Conservation (phyloP, 2,329 filamentous ascomycete genomes). For the Hypoxylon sp. region DNA sequence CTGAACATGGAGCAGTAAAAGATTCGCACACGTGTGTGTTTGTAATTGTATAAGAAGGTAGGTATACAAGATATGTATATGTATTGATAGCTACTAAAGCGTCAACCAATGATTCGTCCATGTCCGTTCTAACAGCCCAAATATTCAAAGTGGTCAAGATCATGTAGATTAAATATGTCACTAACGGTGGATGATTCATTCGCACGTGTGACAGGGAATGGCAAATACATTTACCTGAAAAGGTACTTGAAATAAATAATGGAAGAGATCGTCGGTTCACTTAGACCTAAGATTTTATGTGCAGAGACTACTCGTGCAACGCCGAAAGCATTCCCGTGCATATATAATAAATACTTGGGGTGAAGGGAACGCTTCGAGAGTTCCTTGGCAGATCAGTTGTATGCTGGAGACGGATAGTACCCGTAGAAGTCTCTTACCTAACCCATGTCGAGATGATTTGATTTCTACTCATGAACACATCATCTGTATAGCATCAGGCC, state of each 20-base stretch:
- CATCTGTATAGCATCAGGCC: conserved; percentile 5
- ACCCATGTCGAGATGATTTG: conserved; percentile 15
- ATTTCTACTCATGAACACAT: conserved; percentile 13
- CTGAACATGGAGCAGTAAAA: conserved; percentile 16
- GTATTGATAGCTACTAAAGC: neutral
- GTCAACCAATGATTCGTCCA: neutral
- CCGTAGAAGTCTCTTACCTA: conserved; percentile 8
- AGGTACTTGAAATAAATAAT: too few species aligned
- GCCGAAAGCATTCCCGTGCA: neutral
- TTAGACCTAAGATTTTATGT: neutral
- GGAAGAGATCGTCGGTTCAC: neutral
- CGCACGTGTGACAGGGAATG: neutral
- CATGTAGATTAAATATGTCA: neutral
- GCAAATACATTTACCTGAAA: too few species aligned
- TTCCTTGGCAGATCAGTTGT: neutral
- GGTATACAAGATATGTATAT: neutral
- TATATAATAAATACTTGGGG: neutral
- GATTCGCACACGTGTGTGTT: conserved; percentile 19
- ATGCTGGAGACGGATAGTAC: neutral
- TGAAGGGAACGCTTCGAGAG: neutral
- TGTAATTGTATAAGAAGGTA: conserved; percentile 8
- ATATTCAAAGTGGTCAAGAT: neutral
- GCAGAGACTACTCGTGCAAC: neutral
- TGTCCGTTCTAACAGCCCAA: neutral
- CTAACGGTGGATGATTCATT: neutral